These are phyloP conservation scores for Chernovozyma sophiae-reginae DNA, from an alignment of 1,139 yeast genomes.

Conservation along the genomic window DNA sequence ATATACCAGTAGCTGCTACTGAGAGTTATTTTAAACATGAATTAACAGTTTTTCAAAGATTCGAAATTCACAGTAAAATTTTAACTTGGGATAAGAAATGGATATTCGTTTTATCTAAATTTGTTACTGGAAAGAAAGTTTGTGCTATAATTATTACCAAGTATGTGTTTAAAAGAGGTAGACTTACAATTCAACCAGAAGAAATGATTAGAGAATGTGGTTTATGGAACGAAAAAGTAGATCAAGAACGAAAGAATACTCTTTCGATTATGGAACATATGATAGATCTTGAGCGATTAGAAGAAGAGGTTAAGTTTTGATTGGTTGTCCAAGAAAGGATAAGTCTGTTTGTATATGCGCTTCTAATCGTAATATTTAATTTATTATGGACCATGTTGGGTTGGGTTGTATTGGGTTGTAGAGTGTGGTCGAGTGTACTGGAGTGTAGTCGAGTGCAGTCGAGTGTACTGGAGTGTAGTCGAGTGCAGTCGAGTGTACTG, in stretches of 20 bases:
- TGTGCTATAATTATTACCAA: conserved; percentile 67
- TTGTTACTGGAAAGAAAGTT: conserved; percentile 41
- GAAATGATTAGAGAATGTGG: conserved; percentile 57
- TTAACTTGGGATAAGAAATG: conserved; percentile 88
- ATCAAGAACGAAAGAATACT: conserved; percentile 29
- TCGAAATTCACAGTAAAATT: conserved; percentile 53
- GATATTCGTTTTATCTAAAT: conserved; percentile 68
- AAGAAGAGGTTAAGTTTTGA: conserved; percentile 11
- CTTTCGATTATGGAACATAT: conserved; percentile 27
- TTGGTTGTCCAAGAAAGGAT: too few species aligned
- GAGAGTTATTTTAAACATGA: conserved; percentile 68
- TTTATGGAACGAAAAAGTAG: conserved; percentile 50
- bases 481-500: too few species aligned
- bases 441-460: too few species aligned
- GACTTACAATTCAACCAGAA: conserved; percentile 65
- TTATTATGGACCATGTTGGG: too few species aligned
- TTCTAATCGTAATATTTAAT: too few species aligned
- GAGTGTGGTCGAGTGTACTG: too few species aligned
- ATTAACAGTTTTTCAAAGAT: conserved; percentile 61
- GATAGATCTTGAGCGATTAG: conserved; percentile 29
- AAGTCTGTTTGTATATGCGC: too few species aligned
- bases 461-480: too few species aligned
- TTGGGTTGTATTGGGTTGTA: too few species aligned
- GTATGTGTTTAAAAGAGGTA: conserved; percentile 66
- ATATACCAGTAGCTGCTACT: conserved; percentile 75